These are phyloP conservation scores for Aspergillus eucalypticola DNA, from an alignment of 2,329 filamentous ascomycete genomes.

Conservation along the genomic window DNA sequence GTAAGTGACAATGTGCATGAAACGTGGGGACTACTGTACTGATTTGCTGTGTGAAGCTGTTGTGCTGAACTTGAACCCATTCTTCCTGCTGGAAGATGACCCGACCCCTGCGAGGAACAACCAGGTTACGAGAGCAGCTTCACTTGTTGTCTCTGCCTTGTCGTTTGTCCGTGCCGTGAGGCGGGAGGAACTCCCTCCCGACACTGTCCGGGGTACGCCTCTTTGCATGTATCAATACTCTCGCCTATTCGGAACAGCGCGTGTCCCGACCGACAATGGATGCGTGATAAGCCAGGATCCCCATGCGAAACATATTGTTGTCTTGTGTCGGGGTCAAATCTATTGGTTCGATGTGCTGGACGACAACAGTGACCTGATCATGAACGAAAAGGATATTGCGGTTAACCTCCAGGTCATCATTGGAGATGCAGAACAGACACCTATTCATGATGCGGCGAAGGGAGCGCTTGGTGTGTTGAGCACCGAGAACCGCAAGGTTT, in stretches of 20 bases:
- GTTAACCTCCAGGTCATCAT: conserved; percentile 90
- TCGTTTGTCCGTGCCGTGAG: conserved; percentile 91
- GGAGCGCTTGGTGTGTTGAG: conserved; percentile 89
- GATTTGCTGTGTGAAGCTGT: conserved; percentile 56
- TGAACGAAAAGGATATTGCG: conserved; percentile 91
- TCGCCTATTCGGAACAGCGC: conserved; percentile 87
- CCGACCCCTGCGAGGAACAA: conserved; percentile 95
- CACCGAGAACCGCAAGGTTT: conserved; percentile 94
- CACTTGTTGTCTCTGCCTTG: conserved; percentile 83
- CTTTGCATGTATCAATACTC: conserved; percentile 99
- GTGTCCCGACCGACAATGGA: conserved; percentile 89
- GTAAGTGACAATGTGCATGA: conserved; percentile 33
- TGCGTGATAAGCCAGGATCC: conserved; percentile 96
- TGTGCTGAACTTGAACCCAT: conserved; percentile 94
- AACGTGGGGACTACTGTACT: conserved; percentile 10
- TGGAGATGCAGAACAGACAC: conserved; percentile 83
- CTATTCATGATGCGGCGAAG: conserved; percentile 94
- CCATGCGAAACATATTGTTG: conserved; percentile 87
- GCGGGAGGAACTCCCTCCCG: conserved; percentile 87
- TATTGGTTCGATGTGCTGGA: conserved; percentile 99
- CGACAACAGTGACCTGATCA: conserved; percentile 90
- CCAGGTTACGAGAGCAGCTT: conserved; percentile 91
- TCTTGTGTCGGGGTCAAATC: conserved; percentile 91
- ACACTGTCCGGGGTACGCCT: conserved; percentile 78
- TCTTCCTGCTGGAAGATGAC: conserved; percentile 96